Conservation (phyloP, 2,329 filamentous ascomycete genomes). For the Trichoderma polysporum region DNA sequence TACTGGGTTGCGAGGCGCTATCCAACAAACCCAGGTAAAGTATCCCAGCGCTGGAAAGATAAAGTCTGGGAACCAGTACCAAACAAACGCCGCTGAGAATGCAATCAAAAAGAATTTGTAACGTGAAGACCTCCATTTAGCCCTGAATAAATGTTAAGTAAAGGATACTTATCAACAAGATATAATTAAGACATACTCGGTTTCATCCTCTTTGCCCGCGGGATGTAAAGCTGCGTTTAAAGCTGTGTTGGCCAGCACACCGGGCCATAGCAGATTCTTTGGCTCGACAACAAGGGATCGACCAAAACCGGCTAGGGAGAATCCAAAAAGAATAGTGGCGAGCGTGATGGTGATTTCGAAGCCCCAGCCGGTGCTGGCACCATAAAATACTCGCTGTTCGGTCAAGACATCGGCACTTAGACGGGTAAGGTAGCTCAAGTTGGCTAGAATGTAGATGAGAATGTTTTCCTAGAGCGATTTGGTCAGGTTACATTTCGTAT, state of each 20-base stretch:
- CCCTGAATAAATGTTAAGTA: background rate
- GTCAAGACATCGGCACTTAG: constrained; percentile 37
- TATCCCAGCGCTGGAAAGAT: constrained; percentile 47
- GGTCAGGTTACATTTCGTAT: constrained; percentile 25
- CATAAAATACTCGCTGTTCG: constrained; percentile 43
- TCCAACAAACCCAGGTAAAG: constrained; percentile 50
- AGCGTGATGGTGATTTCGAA: constrained; percentile 51
- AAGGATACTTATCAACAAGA: background rate
- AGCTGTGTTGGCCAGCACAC: constrained; percentile 49
- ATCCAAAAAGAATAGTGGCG: constrained; percentile 52
- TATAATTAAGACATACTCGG: constrained; percentile 30
- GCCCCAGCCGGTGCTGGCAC: constrained; percentile 44
- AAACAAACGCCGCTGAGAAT: constrained; percentile 38
- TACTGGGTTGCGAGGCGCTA: constrained; percentile 45
- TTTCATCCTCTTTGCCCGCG: constrained; percentile 32
- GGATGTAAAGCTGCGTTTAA: constrained; percentile 45
- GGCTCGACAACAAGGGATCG: constrained; percentile 47
- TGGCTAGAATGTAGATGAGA: constrained; percentile 56
- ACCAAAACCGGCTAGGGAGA: constrained; percentile 48
- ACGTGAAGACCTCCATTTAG: constrained; percentile 39
- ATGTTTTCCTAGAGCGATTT: constrained; percentile 46
- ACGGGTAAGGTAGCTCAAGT: constrained; percentile 47
- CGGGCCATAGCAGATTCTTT: constrained; percentile 52
- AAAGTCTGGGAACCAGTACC: constrained; percentile 53
- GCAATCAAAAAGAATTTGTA: constrained; percentile 47